These are phyloP conservation scores for Plantago major DNA, from an alignment of 257 asterid species.

Conservation along the genomic window DNA sequence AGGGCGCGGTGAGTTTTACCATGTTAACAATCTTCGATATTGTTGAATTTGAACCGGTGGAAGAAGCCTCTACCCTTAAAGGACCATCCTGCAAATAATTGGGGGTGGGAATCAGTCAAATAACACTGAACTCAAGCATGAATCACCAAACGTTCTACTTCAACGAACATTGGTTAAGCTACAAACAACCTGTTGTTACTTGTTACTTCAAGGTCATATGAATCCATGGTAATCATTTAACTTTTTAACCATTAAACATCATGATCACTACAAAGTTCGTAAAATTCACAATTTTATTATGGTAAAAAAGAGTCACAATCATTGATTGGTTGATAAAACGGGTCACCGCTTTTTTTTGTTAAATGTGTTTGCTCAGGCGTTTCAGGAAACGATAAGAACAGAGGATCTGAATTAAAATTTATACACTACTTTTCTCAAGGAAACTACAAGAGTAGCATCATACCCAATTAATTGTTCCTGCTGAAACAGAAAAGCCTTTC, in stretches of 20 bases:
- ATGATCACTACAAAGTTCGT: constrained; percentile 11
- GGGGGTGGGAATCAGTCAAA: constrained; percentile 23
- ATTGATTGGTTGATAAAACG: too few species aligned
- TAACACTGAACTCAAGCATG: constrained; percentile 6
- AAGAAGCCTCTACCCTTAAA: constrained; percentile 74
- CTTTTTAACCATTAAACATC: background rate
- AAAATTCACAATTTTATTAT: constrained; percentile 5
- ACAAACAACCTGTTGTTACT: constrained; percentile 17
- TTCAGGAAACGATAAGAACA: constrained; percentile 3
- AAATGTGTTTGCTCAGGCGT: background rate
- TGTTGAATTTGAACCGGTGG: constrained; percentile 93
- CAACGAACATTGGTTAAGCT: too few species aligned
- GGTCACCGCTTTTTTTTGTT: background rate
- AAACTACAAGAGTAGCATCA: constrained; percentile 24
- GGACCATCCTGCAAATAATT: constrained; percentile 80
- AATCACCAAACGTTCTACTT: background rate
- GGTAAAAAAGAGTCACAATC: constrained; percentile 3
- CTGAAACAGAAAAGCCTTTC: constrained; percentile 70
- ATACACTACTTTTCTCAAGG: background rate
- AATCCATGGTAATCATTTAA: constrained; percentile 2
- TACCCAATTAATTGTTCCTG: constrained; percentile 99
- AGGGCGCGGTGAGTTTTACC: constrained; percentile 34
- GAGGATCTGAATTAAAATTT: background rate
- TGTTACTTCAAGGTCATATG: constrained; percentile 6
- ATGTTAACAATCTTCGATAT: constrained; percentile 88